phyloP scores from a whole-genome alignment of 2,329 filamentous ascomycete genomes.

The Byssochlamys sp. region DNA sequence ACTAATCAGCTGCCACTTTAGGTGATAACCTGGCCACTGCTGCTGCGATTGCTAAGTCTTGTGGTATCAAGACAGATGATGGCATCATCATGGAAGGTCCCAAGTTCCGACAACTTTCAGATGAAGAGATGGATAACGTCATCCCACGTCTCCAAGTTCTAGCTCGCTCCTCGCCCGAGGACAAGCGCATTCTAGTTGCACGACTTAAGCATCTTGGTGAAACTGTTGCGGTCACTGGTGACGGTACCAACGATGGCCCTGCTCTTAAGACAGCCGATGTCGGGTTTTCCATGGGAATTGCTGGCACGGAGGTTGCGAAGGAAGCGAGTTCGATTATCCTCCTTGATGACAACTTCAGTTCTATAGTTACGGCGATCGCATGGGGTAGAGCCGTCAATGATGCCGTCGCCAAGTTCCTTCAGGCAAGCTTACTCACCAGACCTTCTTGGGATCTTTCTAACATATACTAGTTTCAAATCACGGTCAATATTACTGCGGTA shows the following conservation, averaged over 20 bases:
- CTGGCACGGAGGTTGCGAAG: slow-evolving; percentile 58
- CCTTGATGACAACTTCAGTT: slow-evolving; percentile 56
- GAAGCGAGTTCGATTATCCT: slow-evolving; percentile 60
- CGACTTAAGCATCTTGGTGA: slow-evolving; percentile 54
- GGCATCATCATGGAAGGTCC: slow-evolving; percentile 61
- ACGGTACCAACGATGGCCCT: slow-evolving; percentile 58
- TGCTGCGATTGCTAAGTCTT: slow-evolving; percentile 62
- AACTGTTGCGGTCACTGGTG: slow-evolving; percentile 54
- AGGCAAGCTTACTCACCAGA: slow-evolving; percentile 20
- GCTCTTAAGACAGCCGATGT: slow-evolving; percentile 58
- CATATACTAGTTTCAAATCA: slow-evolving; percentile 50
- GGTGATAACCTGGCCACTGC: slow-evolving; percentile 63
- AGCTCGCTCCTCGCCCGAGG: slow-evolving; percentile 57
- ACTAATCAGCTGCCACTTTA: slow-evolving; percentile 1
- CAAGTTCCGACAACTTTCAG: slow-evolving; percentile 52
- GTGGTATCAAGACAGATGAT: slow-evolving; percentile 54
- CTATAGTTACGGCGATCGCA: slow-evolving; percentile 57
- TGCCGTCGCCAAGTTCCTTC: slow-evolving; percentile 57
- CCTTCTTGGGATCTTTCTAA: slow-evolving; percentile 54
- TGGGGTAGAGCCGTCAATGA: slow-evolving; percentile 64
- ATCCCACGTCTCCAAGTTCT: slow-evolving; percentile 55
- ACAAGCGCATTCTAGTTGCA: slow-evolving; percentile 56
- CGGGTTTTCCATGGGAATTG: slow-evolving; percentile 59
- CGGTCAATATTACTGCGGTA: slow-evolving; percentile 86
- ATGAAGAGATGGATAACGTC: slow-evolving; percentile 49